phyloP scores from a whole-genome alignment of 257 asterid genomes.

The Solanum chiquidenum region DNA sequence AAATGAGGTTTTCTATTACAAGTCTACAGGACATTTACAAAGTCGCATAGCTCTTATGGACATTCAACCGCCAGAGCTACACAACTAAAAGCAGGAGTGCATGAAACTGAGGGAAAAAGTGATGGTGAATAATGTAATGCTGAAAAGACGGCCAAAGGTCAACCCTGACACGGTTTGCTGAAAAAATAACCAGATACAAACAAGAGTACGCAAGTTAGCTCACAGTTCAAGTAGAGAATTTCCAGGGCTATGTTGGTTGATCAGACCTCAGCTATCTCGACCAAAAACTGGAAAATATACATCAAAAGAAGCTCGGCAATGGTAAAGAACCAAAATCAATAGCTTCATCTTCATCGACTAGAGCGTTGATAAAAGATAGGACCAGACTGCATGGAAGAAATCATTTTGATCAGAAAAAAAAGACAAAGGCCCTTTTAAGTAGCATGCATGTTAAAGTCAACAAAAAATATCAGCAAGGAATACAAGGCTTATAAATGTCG shows the following conservation, averaged over 20 bases:
- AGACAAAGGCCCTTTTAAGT: not conserved
- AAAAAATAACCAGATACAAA: not conserved
- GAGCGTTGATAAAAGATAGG: conserved; percentile 41
- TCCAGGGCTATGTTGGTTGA: not conserved
- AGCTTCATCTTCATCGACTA: conserved; percentile 60
- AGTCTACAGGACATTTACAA: not conserved
- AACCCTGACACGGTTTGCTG: not conserved
- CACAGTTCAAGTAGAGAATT: not conserved
- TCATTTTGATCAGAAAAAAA: not conserved
- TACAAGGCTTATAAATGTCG: not conserved
- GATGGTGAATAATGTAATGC: not conserved
- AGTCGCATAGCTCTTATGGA: not conserved
- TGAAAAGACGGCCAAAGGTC: not conserved
- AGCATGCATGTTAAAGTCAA: not conserved
- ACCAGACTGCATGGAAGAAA: conserved; percentile 41
- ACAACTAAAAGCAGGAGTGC: not conserved
- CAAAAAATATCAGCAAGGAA: not conserved
- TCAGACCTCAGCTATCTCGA: not conserved
- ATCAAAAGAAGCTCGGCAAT: not conserved
- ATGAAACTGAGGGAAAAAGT: not conserved
- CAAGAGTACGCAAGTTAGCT: not conserved
- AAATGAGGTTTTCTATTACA: not conserved
- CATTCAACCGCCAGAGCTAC: not conserved
- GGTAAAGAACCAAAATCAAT: conserved; percentile 8
- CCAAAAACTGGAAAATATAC: not conserved